phyloP scores from a whole-genome alignment of 2,329 filamentous ascomycete genomes.

The Hawksworthiomyces lignivorus region DNA sequence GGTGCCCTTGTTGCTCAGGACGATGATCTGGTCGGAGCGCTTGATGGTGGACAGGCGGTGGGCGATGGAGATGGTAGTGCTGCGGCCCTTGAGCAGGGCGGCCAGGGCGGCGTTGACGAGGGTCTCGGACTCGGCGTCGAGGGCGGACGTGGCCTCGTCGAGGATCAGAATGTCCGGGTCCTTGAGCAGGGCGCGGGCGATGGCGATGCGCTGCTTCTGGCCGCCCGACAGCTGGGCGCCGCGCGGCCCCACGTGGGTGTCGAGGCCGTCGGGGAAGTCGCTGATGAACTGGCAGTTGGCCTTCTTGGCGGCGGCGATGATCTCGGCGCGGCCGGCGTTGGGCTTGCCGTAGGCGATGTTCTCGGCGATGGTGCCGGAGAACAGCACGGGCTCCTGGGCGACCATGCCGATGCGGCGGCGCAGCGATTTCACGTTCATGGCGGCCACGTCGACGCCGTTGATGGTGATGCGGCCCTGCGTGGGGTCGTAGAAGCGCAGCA shows the following conservation, averaged over 20 bases:
- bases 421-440: conserved; percentile 89
- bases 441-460: conserved; percentile 72
- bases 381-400: conserved; percentile 88
- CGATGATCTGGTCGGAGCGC: conserved; percentile 88
- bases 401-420: conserved; percentile 91
- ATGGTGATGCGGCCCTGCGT: conserved; percentile 72
- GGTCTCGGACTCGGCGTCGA: conserved; percentile 95
- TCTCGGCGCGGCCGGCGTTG: conserved; percentile 67
- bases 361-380: conserved; percentile 76
- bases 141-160: conserved; percentile 90
- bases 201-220: conserved; percentile 96
- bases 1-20: conserved; percentile 74
- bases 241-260: conserved; percentile 86
- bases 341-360: conserved; percentile 91
- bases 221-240: conserved; percentile 92
- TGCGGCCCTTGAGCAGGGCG: conserved; percentile 72
- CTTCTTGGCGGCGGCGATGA: conserved; percentile 77
- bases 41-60: conserved; percentile 96
- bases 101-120: conserved; percentile 87
- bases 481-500: conserved; percentile 86
- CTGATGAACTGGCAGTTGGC: conserved; percentile 96
- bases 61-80: conserved; percentile 96
- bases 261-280: conserved; percentile 91
- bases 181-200: conserved; percentile 88
- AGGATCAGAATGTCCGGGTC: conserved; percentile 94